Evolutionary conservation across 768 basidiomycete genomes (phyloP).

Genomic region (Leccinum subgranulosum): DNA sequence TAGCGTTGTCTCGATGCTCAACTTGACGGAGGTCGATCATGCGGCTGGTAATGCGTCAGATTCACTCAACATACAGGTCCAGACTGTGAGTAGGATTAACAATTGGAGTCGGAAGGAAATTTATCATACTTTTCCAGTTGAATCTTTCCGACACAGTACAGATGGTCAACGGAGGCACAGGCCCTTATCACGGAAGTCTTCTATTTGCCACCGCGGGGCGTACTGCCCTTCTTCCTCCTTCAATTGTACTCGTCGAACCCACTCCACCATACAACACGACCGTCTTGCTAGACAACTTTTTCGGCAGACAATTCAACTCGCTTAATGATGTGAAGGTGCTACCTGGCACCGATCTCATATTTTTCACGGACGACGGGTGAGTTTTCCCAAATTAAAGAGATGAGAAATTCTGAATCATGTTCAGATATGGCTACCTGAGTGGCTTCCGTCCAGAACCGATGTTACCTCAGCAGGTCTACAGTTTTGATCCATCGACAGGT

Average conservation of each 20-base stretch:
- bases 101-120: neutral
- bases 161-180: neutral
- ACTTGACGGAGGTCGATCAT: neutral
- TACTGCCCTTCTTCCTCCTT: neutral
- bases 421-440: neutral
- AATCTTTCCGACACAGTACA: neutral
- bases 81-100: neutral
- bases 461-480: neutral
- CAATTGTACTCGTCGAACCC: neutral
- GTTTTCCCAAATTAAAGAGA: neutral
- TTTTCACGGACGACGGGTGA: neutral
- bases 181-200: neutral
- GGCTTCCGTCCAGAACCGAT: neutral
- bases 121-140: neutral
- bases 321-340: neutral
- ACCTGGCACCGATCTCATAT: neutral
- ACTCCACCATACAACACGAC: neutral
- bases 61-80: neutral
- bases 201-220: neutral
- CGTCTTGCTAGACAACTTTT: neutral
- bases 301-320: neutral
- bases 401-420: neutral
- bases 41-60: too few relatives aligned
- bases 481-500: neutral
- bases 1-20: neutral